Conservation (phyloP, 768 basidiomycete genomes). For the Austroboletus eburneus region DNA sequence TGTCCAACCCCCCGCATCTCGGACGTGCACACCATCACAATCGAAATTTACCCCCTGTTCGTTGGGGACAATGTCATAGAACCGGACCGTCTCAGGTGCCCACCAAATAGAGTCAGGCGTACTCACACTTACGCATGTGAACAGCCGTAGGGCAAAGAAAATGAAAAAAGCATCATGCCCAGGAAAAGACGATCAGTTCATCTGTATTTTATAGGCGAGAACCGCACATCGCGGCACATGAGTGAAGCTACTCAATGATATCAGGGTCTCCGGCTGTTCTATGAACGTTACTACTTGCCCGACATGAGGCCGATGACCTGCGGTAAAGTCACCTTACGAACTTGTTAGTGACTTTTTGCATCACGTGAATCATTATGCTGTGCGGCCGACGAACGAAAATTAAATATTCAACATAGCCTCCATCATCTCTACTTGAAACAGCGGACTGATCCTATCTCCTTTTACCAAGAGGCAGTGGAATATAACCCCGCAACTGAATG, state of each 20-base stretch:
- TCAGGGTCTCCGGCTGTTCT: conserved; percentile 35
- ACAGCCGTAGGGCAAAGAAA: conserved; percentile 10
- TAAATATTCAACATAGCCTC: no score
- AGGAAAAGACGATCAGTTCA: conserved; percentile 81
- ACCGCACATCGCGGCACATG: conserved; percentile 72
- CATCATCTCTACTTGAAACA: no score
- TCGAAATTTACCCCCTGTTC: conserved; percentile 79
- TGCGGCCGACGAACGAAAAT: no score
- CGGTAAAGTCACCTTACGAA: no score
- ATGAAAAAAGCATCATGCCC: conserved; percentile 57
- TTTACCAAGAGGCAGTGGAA: no score
- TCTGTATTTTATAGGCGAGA: conserved; percentile 77
- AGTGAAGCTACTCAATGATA: conserved; percentile 84
- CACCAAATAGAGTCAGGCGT: no score
- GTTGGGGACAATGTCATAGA: conserved; percentile 52
- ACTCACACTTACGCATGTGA: conserved; percentile 23
- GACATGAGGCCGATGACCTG: conserved; percentile 10
- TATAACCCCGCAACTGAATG: no score
- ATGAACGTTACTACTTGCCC: conserved; percentile 5
- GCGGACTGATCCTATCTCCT: no score
- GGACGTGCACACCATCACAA: conserved; percentile 81
- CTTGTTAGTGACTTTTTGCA: no score
- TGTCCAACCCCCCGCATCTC: conserved; percentile 82
- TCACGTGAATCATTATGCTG: no score
- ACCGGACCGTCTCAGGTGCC: conserved; percentile 43